phyloP scores from a whole-genome alignment of 2,329 filamentous ascomycete species.

The Penicillium sp. region DNA sequence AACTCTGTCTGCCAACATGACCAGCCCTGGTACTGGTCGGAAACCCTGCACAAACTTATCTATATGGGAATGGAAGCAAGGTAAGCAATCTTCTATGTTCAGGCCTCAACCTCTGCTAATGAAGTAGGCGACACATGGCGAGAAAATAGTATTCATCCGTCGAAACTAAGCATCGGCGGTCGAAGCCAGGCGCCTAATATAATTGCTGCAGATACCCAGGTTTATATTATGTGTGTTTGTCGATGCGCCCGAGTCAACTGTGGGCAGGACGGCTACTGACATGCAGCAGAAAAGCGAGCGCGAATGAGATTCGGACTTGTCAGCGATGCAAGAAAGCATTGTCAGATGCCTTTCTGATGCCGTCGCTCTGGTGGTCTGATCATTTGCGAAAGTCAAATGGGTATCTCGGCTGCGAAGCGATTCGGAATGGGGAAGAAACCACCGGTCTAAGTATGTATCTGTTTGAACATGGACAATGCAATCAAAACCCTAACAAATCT shows the following conservation, averaged over 20 bases:
- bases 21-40: neutral
- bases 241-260: neutral
- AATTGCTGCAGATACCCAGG: neutral
- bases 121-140: neutral
- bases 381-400: conserved; percentile 11
- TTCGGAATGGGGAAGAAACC: neutral
- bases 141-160: neutral
- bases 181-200: neutral
- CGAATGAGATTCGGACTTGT: neutral
- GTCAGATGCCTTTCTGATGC: conserved; percentile 6
- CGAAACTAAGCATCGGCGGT: neutral
- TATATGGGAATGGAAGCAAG: neutral
- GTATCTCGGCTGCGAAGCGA: conserved; percentile 16
- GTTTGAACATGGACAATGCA: neutral
- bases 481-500: neutral
- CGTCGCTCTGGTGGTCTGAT: conserved; percentile 7
- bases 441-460: conserved; percentile 13
- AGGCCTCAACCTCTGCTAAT: neutral
- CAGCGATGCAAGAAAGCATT: neutral
- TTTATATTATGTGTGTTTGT: conserved; percentile 1
- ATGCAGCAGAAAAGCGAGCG: neutral
- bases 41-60: neutral
- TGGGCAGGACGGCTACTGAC: neutral
- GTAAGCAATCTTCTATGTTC: neutral
- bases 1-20: neutral